Base-by-base conservation (phyloP, 192 early-diverging fungal species). In the Polychytrium aggregatum region DNA sequence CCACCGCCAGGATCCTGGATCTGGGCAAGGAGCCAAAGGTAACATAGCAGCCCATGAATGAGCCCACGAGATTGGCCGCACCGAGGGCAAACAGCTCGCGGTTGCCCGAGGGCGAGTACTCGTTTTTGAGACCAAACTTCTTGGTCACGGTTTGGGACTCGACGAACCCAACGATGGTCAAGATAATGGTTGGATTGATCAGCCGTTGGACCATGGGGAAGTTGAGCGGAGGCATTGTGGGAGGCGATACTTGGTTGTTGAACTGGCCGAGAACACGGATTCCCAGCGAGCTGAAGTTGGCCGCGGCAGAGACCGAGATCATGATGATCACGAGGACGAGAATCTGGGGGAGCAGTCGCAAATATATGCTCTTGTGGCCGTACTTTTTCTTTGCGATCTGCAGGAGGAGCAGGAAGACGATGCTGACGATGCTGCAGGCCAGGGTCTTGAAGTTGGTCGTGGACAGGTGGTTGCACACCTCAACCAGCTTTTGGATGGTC, bases 11-110 rank as follows among this genome's bases (percentile, higher is more conserved):
- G 49, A 94, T 82, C 56, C 85, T 82, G 57, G 90, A 93, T 38
- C 92, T 82, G 6, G 92, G 84, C 30, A 97, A 74, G 21, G 87
- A 90, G 4, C 84, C 90, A 63, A 86, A 92, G 6, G 87, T 17
- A 71, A 58, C 59, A 48, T 63, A 62, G 37, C 54, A 45, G 5
- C 70, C 65, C 34, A 72, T 46, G 38, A 68, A 51, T 6, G 65
- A 64, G 1, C 55, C 53, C 5, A 65, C 24, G 31, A 72, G n/a
- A 43, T 72, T 72, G 6, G 63, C 63, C 22, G 41, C 42, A 2
- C 65, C 65, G n/a, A 72, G 50, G 3, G 70, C 65, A 59, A 72
- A 59, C 18, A 72, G 42, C 41, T 70, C 71, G 0, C 55, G 53
- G 53, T 67, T 52, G 22, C 57, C 64, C 30, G 44, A 51, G 11